Percentiles rank a stretch among this genome's conserved stretches.
Evolutionary conservation across 805 yeast species (phyloP).

Genomic region (Ogataea neopini): DNA sequence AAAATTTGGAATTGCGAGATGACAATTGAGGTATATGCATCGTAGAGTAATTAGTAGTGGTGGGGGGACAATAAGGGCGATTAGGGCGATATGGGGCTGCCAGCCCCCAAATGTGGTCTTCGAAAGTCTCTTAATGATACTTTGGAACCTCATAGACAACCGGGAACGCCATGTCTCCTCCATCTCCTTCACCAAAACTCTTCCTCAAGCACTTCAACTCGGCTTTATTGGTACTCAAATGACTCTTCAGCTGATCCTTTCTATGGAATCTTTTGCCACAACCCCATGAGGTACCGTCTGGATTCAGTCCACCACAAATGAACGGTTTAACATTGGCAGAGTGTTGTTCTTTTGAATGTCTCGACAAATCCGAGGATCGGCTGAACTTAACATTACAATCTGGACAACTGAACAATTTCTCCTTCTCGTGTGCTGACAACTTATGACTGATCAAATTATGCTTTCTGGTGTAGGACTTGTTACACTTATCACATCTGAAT

Average conservation of each 20-base stretch:
- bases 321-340: slow-evolving; percentile 24
- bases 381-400: slow-evolving; percentile 23
- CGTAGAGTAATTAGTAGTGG: too few species aligned
- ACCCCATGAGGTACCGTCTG: slow-evolving; percentile 27
- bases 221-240: slow-evolving; percentile 27
- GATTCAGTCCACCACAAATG: slow-evolving; percentile 25
- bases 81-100: too few species aligned
- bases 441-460: slow-evolving; percentile 31
- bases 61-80: too few species aligned
- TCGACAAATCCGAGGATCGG: slow-evolving; percentile 25
- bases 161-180: slow-evolving; percentile 8
- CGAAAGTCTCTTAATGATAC: background rate
- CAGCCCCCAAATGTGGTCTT: too few species aligned
- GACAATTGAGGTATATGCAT: too few species aligned
- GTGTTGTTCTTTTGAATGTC: slow-evolving; percentile 28
- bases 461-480: slow-evolving; percentile 30
- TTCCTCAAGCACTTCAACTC: slow-evolving; percentile 20
- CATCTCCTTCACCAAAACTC: slow-evolving; percentile 1
- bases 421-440: slow-evolving; percentile 29
- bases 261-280: slow-evolving; percentile 28
- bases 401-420: slow-evolving; percentile 27
- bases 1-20: too few species aligned
- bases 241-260: slow-evolving; percentile 29
- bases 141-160: slow-evolving; percentile 17
- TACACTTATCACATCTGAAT: slow-evolving; percentile 29